phyloP scores from a whole-genome alignment of 2,329 filamentous ascomycete species.

The Penicillium aurantiogriseum region DNA sequence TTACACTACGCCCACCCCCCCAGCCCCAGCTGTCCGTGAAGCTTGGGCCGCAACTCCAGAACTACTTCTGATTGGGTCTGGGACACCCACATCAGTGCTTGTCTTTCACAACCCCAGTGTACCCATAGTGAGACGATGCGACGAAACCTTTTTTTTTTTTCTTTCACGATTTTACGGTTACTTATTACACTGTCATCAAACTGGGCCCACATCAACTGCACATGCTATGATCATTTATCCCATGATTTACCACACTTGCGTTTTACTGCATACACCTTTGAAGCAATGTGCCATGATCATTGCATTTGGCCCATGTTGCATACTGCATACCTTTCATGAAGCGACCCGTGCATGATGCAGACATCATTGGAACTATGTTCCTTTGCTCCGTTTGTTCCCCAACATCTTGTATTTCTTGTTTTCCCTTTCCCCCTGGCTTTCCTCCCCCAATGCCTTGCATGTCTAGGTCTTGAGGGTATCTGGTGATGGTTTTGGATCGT shows the following conservation, averaged over 20 bases:
- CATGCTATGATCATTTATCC: slow-evolving; percentile 17
- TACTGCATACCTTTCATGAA: slow-evolving; percentile 18
- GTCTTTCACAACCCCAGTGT: slow-evolving; percentile 31
- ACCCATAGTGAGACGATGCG: slow-evolving; percentile 41
- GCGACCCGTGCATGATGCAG: slow-evolving; percentile 19
- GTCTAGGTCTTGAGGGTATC: background rate
- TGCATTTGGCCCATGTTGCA: slow-evolving; percentile 22
- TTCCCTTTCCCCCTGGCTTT: background rate
- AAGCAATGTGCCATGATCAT: slow-evolving; percentile 24
- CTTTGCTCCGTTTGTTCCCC: slow-evolving; percentile 4
- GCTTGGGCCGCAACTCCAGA: slow-evolving; percentile 32
- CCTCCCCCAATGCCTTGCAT: background rate
- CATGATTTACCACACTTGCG: slow-evolving; percentile 16
- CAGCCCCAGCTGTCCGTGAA: slow-evolving; percentile 28
- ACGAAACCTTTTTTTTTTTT: slow-evolving; percentile 27
- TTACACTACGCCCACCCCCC: slow-evolving; percentile 32
- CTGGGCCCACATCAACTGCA: slow-evolving; percentile 22
- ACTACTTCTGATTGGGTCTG: slow-evolving; percentile 33
- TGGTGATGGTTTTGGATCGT: background rate
- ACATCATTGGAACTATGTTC: slow-evolving; percentile 8
- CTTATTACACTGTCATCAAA: slow-evolving; percentile 24
- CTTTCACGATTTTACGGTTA: slow-evolving; percentile 29
- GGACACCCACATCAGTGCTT: slow-evolving; percentile 19
- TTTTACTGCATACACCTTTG: slow-evolving; percentile 18
- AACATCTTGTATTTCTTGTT: slow-evolving; percentile 5